phyloP scores from a whole-genome alignment of 1,284 basidiomycete species.

The Leccinum laetum region DNA sequence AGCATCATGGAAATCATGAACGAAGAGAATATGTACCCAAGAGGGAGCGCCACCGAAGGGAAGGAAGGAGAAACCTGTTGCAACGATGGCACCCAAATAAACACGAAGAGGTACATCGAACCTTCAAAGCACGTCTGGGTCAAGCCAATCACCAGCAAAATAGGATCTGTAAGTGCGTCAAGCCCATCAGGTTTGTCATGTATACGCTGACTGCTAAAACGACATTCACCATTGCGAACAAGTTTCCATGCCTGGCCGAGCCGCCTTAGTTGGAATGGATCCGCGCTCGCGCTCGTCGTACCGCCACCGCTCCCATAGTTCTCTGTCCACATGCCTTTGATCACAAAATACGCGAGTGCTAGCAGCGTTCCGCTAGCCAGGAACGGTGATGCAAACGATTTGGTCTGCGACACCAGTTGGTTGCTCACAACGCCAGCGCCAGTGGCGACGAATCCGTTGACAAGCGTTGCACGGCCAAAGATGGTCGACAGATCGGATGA shows the following conservation, averaged over 20 bases:
- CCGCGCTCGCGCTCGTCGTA: constrained; percentile 26
- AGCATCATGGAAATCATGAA: constrained; percentile 84
- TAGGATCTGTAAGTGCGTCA: constrained; percentile 41
- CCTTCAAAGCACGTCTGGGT: constrained; percentile 80
- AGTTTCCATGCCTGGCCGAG: constrained; percentile 58
- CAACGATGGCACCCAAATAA: constrained; percentile 75
- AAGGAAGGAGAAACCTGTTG: constrained; percentile 52
- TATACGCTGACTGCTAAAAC: not conserved
- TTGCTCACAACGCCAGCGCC: constrained; percentile 66
- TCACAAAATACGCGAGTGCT: constrained; percentile 53
- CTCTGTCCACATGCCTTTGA: constrained; percentile 60
- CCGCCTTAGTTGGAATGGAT: constrained; percentile 53
- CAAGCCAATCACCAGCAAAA: constrained; percentile 66
- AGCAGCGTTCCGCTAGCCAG: constrained; percentile 60
- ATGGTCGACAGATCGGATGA: constrained; percentile 64
- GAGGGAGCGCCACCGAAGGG: constrained; percentile 44
- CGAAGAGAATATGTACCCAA: constrained; percentile 75
- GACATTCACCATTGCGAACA: constrained; percentile 49
- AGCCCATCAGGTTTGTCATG: constrained; percentile 1
- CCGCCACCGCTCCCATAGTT: constrained; percentile 59
- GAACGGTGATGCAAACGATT: constrained; percentile 61
- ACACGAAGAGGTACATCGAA: constrained; percentile 82
- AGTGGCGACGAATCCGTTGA: constrained; percentile 72
- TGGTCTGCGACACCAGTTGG: constrained; percentile 49
- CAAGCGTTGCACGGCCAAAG: constrained; percentile 67